Conservation (phyloP, 2,329 filamentous ascomycete genomes). For the Botryosphaeria dothidea region DNA sequence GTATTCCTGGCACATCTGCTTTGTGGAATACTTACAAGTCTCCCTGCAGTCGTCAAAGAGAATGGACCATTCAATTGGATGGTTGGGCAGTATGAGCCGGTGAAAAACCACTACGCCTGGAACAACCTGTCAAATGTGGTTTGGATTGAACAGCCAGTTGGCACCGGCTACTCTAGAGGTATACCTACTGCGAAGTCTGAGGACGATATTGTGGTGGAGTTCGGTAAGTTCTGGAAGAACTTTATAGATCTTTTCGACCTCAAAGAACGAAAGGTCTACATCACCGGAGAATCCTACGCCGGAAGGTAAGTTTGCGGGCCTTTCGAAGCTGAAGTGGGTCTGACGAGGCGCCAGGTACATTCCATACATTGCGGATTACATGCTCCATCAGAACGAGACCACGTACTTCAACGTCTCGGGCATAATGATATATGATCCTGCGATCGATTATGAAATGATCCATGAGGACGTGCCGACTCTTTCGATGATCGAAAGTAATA, state of each 20-base stretch:
- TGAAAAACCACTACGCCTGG: slow-evolving; percentile 34
- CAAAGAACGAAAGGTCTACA: slow-evolving; percentile 50
- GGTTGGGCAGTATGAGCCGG: slow-evolving; percentile 30
- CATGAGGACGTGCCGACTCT: slow-evolving; percentile 27
- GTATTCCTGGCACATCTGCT: background rate
- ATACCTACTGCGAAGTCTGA: slow-evolving; percentile 39
- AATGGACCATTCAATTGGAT: slow-evolving; percentile 38
- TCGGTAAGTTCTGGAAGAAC: slow-evolving; percentile 50
- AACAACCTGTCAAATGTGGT: slow-evolving; percentile 45
- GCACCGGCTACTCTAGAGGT: slow-evolving; percentile 38
- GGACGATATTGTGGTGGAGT: slow-evolving; percentile 43
- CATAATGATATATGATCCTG: slow-evolving; percentile 34
- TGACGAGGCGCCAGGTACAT: slow-evolving; percentile 25
- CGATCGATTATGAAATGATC: slow-evolving; percentile 24
- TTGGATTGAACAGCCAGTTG: slow-evolving; percentile 38
- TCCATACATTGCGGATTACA: slow-evolving; percentile 34
- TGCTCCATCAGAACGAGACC: slow-evolving; percentile 30
- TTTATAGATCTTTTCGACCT: slow-evolving; percentile 54
- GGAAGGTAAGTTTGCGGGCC: slow-evolving; percentile 25
- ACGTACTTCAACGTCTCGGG: slow-evolving; percentile 35
- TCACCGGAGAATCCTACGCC: slow-evolving; percentile 32
- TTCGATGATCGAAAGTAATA: slow-evolving; percentile 45
- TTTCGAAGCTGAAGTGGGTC: background rate
- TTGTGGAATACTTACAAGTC: background rate
- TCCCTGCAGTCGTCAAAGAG: slow-evolving; percentile 31